phyloP scores from a whole-genome alignment of 371 early-diverging fungal species.

The Modicella reniformis region DNA sequence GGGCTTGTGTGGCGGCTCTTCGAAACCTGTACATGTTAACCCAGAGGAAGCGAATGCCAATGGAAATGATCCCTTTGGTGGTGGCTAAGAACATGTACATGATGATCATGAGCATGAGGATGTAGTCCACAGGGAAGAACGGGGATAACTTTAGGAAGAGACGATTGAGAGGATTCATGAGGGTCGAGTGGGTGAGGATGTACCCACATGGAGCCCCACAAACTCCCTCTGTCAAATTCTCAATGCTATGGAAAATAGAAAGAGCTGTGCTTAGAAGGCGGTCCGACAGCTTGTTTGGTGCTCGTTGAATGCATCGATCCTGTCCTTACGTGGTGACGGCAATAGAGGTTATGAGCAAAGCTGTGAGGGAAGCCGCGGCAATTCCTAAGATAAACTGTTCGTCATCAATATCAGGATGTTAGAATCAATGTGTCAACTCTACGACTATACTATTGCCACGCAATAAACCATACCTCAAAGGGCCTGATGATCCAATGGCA shows the following conservation, averaged over 20 bases:
- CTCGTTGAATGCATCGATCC: neutral
- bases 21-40: constrained; percentile 64
- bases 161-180: constrained; percentile 73
- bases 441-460: neutral
- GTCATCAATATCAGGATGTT: neutral
- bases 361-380: constrained; percentile 27
- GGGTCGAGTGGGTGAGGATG: constrained; percentile 63
- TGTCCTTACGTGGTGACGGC: constrained; percentile 35
- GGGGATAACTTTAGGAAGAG: constrained; percentile 66
- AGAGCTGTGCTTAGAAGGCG: neutral
- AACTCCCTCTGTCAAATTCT: constrained; percentile 65
- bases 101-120: constrained; percentile 70
- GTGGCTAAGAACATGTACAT: constrained; percentile 72
- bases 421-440: neutral
- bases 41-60: constrained; percentile 76
- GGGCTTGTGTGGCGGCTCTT: constrained; percentile 66
- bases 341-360: constrained; percentile 41
- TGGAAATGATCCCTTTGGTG: constrained; percentile 64
- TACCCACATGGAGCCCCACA: constrained; percentile 77
- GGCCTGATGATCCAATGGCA: constrained; percentile 42
- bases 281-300: neutral
- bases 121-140: constrained; percentile 70
- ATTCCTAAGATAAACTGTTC: constrained; percentile 38
- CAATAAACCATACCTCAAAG: constrained; percentile 26
- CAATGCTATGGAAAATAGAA: constrained; percentile 45